Percentiles rank a stretch among this genome's conserved stretches.
Conservation (phyloP, 768 basidiomycete species). For the Tricholomella constricta region DNA sequence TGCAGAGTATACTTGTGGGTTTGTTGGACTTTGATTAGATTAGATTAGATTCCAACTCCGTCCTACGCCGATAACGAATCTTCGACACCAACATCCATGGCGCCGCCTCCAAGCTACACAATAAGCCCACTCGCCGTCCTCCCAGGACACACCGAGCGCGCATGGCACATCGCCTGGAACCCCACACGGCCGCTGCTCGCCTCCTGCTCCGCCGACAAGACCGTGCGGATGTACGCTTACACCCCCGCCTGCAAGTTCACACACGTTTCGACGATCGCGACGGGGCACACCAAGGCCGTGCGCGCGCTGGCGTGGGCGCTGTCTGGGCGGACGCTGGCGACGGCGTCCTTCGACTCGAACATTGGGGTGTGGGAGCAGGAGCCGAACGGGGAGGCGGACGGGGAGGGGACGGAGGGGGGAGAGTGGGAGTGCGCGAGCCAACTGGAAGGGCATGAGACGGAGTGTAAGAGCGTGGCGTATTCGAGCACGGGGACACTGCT, state of each 20-base stretch:
- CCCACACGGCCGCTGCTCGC: slow-evolving; percentile 79
- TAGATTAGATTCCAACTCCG: no score
- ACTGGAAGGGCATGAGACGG: slow-evolving; percentile 93
- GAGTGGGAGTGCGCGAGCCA: slow-evolving; percentile 90
- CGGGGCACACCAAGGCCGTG: slow-evolving; percentile 88
- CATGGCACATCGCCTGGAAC: slow-evolving; percentile 92
- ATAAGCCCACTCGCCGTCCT: slow-evolving; percentile 36
- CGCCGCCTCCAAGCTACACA: slow-evolving; percentile 22
- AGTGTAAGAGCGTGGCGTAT: slow-evolving; percentile 92
- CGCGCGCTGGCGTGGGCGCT: slow-evolving; percentile 88
- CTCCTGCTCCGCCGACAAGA: slow-evolving; percentile 94
- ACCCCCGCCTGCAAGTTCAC: slow-evolving; percentile 47
- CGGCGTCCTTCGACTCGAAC: slow-evolving; percentile 92
- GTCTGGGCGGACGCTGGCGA: slow-evolving; percentile 82
- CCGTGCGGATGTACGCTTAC: slow-evolving; percentile 85
- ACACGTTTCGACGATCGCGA: slow-evolving; percentile 67
- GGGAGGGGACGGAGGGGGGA: slow-evolving; percentile 34
- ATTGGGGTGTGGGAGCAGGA: slow-evolving; percentile 90
- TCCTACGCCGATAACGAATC: no score
- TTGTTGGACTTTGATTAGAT: no score
- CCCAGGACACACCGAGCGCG: slow-evolving; percentile 78
- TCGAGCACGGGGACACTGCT: slow-evolving; percentile 76
- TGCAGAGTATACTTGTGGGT: no score
- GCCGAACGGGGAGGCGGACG: slow-evolving; percentile 34
- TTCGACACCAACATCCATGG: no score